These are phyloP conservation scores for Hirsutella rhossiliensis DNA, from an alignment of 2,329 filamentous ascomycete species.

Conservation along the genomic window DNA sequence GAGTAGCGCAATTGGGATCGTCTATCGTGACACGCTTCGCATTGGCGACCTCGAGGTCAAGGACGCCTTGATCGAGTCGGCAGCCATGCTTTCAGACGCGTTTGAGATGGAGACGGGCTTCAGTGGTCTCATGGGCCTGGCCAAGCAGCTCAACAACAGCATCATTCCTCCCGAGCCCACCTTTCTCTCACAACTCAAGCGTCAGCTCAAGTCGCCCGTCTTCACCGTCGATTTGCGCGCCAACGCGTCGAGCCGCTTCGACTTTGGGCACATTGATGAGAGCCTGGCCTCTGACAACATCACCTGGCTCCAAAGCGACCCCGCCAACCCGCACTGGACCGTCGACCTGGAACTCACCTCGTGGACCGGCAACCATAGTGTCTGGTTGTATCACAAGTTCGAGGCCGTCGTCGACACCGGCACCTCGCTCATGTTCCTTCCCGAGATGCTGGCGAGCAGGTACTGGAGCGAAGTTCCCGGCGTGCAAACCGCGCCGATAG, in stretches of 20 bases:
- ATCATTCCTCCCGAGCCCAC: constrained; percentile 28
- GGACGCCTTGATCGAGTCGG: constrained; percentile 37
- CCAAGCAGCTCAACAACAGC: constrained; percentile 31
- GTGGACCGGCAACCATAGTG: constrained; percentile 31
- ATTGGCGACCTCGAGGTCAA: constrained; percentile 31
- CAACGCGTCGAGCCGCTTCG: constrained; percentile 34
- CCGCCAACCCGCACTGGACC: constrained; percentile 25
- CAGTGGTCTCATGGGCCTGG: constrained; percentile 41
- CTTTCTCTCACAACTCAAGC: constrained; percentile 31
- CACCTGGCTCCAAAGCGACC: constrained; percentile 26
- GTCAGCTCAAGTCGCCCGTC: constrained; percentile 25
- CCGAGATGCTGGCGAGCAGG: constrained; percentile 37
- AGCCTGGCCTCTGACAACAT: constrained; percentile 25
- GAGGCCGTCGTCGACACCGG: constrained; percentile 56
- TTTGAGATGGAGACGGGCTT: constrained; percentile 29
- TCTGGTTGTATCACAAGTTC: constrained; percentile 34
- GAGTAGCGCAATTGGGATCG: constrained; percentile 30
- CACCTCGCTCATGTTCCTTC: constrained; percentile 52
- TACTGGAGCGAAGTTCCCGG: constrained; percentile 47
- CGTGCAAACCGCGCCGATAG: constrained; percentile 33
- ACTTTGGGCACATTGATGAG: constrained; percentile 37
- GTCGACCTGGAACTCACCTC: constrained; percentile 35
- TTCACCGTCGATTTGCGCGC: constrained; percentile 38
- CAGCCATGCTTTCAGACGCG: constrained; percentile 26
- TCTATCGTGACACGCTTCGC: constrained; percentile 36